Base-by-base conservation (phyloP, 495 filamentous ascomycete genomes). In the Wilcoxina mikolae region DNA sequence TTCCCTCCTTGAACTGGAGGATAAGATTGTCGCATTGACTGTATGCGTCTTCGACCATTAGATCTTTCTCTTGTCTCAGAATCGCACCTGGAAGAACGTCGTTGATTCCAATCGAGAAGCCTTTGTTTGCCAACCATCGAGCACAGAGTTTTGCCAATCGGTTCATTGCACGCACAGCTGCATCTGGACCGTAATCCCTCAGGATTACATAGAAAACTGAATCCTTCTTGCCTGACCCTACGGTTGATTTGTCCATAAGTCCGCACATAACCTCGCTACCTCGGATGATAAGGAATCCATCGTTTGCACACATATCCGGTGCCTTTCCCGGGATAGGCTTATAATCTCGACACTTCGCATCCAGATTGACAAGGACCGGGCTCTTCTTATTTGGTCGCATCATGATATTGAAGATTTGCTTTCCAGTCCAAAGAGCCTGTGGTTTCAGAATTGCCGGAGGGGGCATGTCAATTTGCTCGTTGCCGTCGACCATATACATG, bases 191-290 rank as follows among this genome's bases (percentile, higher is more conserved):
- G 64, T 81, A 96, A 68, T 98, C 91, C 68, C 91, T 77, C 56
- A 96, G 75, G 60, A 98, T 89, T 52, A 95, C 84, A 61, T 94
- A 98, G 69, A 96, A 98, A 9, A 98, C 78, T 2, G 87, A 94
- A 66, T 94, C 89, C 67, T 98, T 98, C 72, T 96, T 96, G 62
- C 91, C 91, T 11, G 83, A 85, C 58, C 91, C 91, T 39, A 98
- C 84, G 0, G 87, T 94, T 1, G 85, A 81, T 65, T 98, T 98
- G 69, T 98, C 91, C 88, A 98, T 94, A 31, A 87, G 79, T 60
- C 91, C 91, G 63, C 91, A 95, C 87, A 98, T 95, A 56, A 98
- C 80, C 67, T 95, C 91, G 0, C 89, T 95, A 61, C 96, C 95
- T 38, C 91, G 83, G 59, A 98, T 81, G 15, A 94, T 85, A 24